Conservation (phyloP, 2,329 filamentous ascomycete species). For the Metarhizium sp. region DNA sequence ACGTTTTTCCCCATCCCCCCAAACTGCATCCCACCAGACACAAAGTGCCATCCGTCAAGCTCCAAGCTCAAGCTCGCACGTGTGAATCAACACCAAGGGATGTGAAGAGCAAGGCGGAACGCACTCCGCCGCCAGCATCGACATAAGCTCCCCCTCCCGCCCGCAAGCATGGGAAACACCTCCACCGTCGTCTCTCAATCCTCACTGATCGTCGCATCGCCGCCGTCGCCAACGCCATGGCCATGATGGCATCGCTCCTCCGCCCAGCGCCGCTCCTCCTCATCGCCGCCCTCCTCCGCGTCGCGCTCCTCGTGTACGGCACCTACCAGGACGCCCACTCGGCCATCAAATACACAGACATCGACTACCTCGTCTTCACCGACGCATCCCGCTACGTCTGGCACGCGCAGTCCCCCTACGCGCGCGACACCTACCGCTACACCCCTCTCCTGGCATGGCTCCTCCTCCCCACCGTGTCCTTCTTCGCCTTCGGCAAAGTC, state of each 20-base stretch:
- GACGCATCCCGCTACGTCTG: conserved; percentile 76
- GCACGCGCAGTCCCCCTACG: conserved; percentile 66
- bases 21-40: too few relatives aligned
- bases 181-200: neutral
- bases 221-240: neutral
- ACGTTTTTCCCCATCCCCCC: neutral
- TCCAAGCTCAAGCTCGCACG: too few relatives aligned
- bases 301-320: conserved; percentile 73
- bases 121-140: too few relatives aligned
- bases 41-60: too few relatives aligned
- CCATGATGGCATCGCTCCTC: conserved; percentile 15
- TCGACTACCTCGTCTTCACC: conserved; percentile 97
- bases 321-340: conserved; percentile 88
- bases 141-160: conserved; percentile 5
- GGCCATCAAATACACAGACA: conserved; percentile 94
- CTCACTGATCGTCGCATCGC: neutral
- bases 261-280: conserved; percentile 40
- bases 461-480: conserved; percentile 68
- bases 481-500: conserved; percentile 80
- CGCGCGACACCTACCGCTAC: conserved; percentile 90
- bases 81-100: too few relatives aligned
- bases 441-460: conserved; percentile 91
- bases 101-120: too few relatives aligned
- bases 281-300: conserved; percentile 55
- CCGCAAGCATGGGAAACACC: neutral